A percentile compares a stretch with the other conserved stretches of the same genome.
Conservation (phyloP, 208 protist genomes). For the Acanthamoeba triangularis region DNA sequence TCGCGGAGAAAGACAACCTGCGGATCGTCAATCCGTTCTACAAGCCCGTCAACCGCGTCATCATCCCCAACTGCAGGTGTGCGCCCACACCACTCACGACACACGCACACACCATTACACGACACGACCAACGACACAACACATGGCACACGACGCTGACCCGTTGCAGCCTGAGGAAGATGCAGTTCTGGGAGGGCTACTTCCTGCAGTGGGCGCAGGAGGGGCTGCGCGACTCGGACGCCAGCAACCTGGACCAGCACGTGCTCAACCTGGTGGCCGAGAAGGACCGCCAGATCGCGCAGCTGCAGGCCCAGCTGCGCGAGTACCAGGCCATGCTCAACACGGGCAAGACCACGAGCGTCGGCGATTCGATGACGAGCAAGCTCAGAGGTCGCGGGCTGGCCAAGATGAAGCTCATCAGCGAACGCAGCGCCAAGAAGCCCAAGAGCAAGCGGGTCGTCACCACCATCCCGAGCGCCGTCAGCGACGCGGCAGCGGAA, state of each 20-base stretch:
- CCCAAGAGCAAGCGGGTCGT: background rate
- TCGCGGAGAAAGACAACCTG: background rate
- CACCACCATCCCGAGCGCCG: background rate
- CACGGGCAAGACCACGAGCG: background rate
- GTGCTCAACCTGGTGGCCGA: background rate
- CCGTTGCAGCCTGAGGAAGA: background rate
- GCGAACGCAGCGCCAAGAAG: slow-evolving; percentile 14
- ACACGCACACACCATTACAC: no score
- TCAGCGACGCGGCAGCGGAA: background rate
- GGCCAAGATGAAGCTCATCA: slow-evolving; percentile 42
- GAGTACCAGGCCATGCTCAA: background rate
- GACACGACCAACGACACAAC: background rate
- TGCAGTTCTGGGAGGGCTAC: slow-evolving; percentile 72
- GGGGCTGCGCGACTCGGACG: background rate
- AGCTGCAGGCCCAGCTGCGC: slow-evolving; percentile 35
- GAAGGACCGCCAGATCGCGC: slow-evolving; percentile 58
- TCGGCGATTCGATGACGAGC: background rate
- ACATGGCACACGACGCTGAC: background rate
- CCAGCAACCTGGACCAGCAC: background rate
- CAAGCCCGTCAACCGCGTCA: background rate
- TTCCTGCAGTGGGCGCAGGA: slow-evolving; percentile 39
- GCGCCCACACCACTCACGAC: background rate
- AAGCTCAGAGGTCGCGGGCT: background rate
- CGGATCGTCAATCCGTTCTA: slow-evolving; percentile 30
- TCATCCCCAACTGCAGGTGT: slow-evolving; percentile 64